Evolutionary conservation across 176 grass and related monocot genomes (phyloP).

Genomic region (maize (Zea mays)): DNA sequence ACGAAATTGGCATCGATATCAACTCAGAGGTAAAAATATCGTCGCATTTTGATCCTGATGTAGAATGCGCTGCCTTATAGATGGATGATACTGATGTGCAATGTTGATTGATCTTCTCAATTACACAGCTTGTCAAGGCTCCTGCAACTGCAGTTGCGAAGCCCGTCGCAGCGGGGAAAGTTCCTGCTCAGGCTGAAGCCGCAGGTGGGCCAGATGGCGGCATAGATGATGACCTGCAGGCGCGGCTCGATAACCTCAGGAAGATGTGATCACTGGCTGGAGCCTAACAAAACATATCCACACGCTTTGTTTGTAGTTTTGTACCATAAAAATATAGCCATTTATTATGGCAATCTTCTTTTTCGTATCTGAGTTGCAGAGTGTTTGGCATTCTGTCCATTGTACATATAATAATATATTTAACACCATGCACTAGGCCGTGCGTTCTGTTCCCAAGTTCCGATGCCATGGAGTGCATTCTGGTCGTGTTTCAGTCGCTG

Average conservation of each 20-base stretch:
- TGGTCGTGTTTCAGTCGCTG: background rate
- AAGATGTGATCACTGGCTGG: conserved; percentile 55
- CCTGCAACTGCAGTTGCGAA: conserved; percentile 51
- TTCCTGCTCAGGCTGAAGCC: conserved; percentile 66
- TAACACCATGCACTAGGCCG: background rate
- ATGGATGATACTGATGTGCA: background rate
- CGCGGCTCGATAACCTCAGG: conserved; percentile 71
- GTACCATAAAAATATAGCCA: conserved; percentile 25
- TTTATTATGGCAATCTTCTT: background rate
- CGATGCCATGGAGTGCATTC: background rate
- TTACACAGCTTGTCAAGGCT: conserved; percentile 58
- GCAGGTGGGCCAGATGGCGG: conserved; percentile 47
- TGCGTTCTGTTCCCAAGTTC: background rate
- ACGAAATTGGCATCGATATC: conserved; percentile 76
- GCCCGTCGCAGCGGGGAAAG: conserved; percentile 41
- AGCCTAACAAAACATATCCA: conserved; percentile 12
- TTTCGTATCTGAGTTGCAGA: background rate
- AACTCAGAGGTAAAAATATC: conserved; percentile 59
- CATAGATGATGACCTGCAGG: conserved; percentile 70
- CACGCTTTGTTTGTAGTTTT: conserved; percentile 26
- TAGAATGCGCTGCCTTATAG: background rate
- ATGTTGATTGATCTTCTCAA: background rate
- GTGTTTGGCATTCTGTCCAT: background rate
- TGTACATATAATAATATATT: conserved; percentile 14
- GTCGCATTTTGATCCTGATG: background rate